Base-by-base conservation (phyloP, 257 asterid species). In the Leptodermis oblonga region DNA sequence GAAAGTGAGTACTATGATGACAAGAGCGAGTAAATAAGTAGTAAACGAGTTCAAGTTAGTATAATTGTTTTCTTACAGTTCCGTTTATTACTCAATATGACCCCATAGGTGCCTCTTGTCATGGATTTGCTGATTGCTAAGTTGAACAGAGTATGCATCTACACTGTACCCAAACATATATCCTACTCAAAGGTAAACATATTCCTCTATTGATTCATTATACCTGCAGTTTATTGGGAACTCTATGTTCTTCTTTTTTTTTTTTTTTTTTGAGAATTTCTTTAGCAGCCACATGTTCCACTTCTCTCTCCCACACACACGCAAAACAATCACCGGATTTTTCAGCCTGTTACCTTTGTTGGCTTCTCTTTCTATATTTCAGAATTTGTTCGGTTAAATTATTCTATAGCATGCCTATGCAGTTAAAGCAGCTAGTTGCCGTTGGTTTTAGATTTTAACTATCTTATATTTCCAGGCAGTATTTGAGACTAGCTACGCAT, bases 91-190 rank as follows among this genome's bases (percentile, higher is more conserved):
- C 56, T 80, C 71, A 30, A 53, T 61, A n/a, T n/a, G n/a, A n/a
- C 25, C 43, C 65, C 33, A 62, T 83, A 93, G 99, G 72, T 93
- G 61, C 92, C 95, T 12, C 71, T 43, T 78, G 87, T 91, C 67
- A 86, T 90, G 92, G 96, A 93, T 65, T 73, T 90, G 74, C 79
- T 93, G 74, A 51, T 93, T 73, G 96, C 97, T 7, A 82, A 87
- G 86, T 74, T 90, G 80, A 90, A 91, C 84, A 81, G 77, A 85
- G 92, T 68, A 68, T 90, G 96, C 83, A 93, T 90, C 62, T 90
- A 84, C 72, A 87, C 96, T 30, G 96, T 93, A 26, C 97, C 99
- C 34, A 93, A 93, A 83, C 85, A 87, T 80, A 82, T 87, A 65
- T 58, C 48, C 73, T 86, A 88, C 81, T 85, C 88, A n/a, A 45